phyloP scores from a whole-genome alignment of 2,329 filamentous ascomycete genomes.

The Cryphonectria nitschkei region DNA sequence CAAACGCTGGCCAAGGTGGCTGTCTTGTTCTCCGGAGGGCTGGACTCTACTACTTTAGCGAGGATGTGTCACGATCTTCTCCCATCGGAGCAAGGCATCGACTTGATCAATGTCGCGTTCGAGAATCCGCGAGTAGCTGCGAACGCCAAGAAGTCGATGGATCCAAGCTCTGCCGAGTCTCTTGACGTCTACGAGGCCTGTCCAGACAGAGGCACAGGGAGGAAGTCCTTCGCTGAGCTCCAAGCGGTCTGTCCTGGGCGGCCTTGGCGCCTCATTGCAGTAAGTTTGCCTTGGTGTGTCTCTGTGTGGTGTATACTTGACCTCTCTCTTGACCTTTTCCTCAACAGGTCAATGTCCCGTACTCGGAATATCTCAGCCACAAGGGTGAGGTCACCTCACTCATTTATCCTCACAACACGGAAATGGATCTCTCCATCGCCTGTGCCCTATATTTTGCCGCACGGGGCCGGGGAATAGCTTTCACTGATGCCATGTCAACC shows the following conservation, averaged over 20 bases:
- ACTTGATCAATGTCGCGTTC: constrained; percentile 94
- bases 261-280: constrained; percentile 80
- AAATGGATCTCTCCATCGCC: constrained; percentile 97
- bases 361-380: constrained; percentile 71
- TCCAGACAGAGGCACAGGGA: constrained; percentile 86
- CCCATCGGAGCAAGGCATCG: constrained; percentile 69
- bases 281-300: constrained; percentile 41
- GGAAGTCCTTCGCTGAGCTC: constrained; percentile 79
- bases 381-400: constrained; percentile 71
- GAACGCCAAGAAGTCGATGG: constrained; percentile 48
- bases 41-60: constrained; percentile 90
- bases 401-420: constrained; percentile 92
- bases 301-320: neutral
- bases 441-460: constrained; percentile 94
- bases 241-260: constrained; percentile 68
- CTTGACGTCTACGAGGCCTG: constrained; percentile 73
- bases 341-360: constrained; percentile 75
- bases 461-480: constrained; percentile 64
- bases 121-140: constrained; percentile 82
- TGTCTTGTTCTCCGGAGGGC: constrained; percentile 88
- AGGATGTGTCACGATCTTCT: constrained; percentile 78
- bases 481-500: constrained; percentile 34
- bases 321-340: constrained; percentile 6
- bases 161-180: constrained; percentile 30
- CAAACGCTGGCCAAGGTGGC: constrained; percentile 65